Base-by-base conservation (phyloP, 2,329 filamentous ascomycete genomes). In the Verticillium isaacii region DNA sequence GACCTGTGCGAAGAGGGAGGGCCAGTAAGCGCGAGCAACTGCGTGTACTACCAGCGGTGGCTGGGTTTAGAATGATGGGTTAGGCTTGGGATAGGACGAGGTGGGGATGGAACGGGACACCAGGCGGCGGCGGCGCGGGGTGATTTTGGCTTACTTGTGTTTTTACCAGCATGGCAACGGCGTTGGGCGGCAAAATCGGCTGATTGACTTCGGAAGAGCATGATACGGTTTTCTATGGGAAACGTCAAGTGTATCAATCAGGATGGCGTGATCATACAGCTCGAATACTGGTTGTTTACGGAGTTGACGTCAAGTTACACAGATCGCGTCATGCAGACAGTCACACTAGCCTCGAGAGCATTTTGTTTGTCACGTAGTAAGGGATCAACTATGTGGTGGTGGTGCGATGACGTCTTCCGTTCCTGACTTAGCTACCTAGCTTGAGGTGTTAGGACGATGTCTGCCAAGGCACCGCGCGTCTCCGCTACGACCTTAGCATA, bases 1-100 rank as follows among this genome's bases (percentile, higher is more conserved):
- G 90, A 95, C 62, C 82, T 98, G 2, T 99, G 95, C 73, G 90
- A 92, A 66, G 92, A 96, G 64, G 93, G 92, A 7, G 94, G 94
- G 0, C 92, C 93, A 0, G 92, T 99, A 25, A 96, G 89, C 69
- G 92, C 94, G 0, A 89, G 87, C 66, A 96, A 90, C 58, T 99
- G 95, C 75, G 89, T 92, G 60, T 99, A 99, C 72, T 97, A 96
- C 71, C 85, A 90, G 65, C 85, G 88, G 59, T 99, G 95, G 95
- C 76, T 97, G 56, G 83, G 79, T 0, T 69, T 78, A 66, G 77
- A 81, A 57, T 74, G 68, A 74, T 65, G 41, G 61, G 55, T 19
- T 23, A 19, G 34, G 34, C 34, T 36, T 36, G 17, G 23, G 29
- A 29, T 4, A 29, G 41, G 41, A 50, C 17, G 23, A 15, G 17